Base-by-base conservation (phyloP, 306 rosid species). In the Dalbergia cochinchinensis region DNA sequence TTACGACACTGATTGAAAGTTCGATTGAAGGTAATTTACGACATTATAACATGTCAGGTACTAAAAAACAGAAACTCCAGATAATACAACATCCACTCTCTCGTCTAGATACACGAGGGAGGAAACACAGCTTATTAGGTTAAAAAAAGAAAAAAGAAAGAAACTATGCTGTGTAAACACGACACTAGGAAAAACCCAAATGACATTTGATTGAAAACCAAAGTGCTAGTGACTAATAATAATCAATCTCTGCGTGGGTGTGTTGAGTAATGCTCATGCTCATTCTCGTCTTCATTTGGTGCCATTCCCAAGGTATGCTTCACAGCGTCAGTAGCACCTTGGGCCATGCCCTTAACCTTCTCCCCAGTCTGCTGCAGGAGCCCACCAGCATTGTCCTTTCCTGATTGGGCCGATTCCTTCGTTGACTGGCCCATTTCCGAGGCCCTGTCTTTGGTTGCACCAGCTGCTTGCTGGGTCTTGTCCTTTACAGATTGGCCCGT, bases 261-360 rank as follows among this genome's bases (percentile, higher is more conserved):
- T 4, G 31, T 64, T 3, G n/a, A 7, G 20, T 53, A 13, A 64
- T 74, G 70, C 41, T 37, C 71, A 6, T 54, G 22, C 7, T 61
- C 51, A 37, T 37, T 26, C 0, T 69, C 44, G 4, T 82, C 79
- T 19, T 80, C 79, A 20, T 54, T 48, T 1, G 42, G 39, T 37
- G 53, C 91, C 89, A 94, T 39, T 0, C 98, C 98, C 19, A 90
- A 5, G 0, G 98, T 87, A 5, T 76, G 16, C 33, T 92, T 94
- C 48, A 87, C 86, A 0, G 91, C 86, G 0, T 90, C 89, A 4
- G 91, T 58, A 2, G 89, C 92, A 16, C 87, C 83, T 13, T 84
- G 87, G 0, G 94, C 91, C 89, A 82, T 62, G 4, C 73, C 65
- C 85, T 69, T 91, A 61, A 94, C 77, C 57, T 83, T 85, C 26